These are phyloP conservation scores for Phytophthora podocarpi DNA, from an alignment of 352 stramenopile species.

Conservation along the genomic window DNA sequence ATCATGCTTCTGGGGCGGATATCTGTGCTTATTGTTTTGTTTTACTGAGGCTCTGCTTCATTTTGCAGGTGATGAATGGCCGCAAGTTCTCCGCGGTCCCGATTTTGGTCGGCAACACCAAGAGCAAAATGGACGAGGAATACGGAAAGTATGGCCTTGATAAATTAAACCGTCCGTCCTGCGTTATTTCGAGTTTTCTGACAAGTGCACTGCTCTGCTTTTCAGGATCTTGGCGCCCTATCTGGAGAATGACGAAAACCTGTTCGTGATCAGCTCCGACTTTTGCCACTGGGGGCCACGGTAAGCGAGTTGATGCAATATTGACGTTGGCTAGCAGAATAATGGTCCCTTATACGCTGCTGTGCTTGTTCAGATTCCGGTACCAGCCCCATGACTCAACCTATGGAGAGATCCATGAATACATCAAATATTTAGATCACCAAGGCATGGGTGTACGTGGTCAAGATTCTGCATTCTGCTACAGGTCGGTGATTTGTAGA, in stretches of 20 bases:
- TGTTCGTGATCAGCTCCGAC: conserved; percentile 97
- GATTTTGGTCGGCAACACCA: conserved; percentile 97
- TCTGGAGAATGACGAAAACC: conserved; percentile 91
- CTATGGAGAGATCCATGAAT: conserved; percentile 93
- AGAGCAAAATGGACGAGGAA: conserved; percentile 73
- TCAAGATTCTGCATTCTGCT: not conserved
- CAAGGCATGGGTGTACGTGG: conserved; percentile 77
- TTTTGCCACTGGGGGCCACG: conserved; percentile 97
- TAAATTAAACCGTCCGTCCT: not conserved
- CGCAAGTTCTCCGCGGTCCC: conserved; percentile 91
- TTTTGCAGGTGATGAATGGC: conserved; percentile 61
- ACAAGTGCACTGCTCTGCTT: not conserved
- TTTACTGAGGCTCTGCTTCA: not conserved
- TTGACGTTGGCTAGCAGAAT: not conserved
- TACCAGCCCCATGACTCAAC: conserved; percentile 88
- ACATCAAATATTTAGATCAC: conserved; percentile 95
- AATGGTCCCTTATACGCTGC: not conserved
- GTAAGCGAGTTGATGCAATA: conserved; percentile 24
- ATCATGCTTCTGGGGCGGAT: no score
- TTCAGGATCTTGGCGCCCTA: conserved; percentile 90
- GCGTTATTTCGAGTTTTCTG: not conserved
- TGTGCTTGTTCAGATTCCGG: conserved; percentile 67
- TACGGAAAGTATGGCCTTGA: conserved; percentile 76
- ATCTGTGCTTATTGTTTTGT: no score
- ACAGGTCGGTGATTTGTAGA: not conserved